phyloP scores from a whole-genome alignment of 1,139 yeast genomes.

The Kodamaea arcana region DNA sequence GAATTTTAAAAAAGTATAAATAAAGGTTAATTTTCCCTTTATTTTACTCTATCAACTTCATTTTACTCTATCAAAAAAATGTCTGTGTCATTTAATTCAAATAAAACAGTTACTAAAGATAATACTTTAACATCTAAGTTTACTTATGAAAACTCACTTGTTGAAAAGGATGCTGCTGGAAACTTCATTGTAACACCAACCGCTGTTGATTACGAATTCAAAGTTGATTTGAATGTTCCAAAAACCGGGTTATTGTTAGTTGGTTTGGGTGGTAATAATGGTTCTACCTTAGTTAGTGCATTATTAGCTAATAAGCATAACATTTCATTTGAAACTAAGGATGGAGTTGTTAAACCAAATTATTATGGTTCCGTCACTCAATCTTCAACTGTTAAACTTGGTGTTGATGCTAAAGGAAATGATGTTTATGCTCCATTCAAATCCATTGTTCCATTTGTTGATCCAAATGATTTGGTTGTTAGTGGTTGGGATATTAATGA shows the following conservation, averaged over 20 bases:
- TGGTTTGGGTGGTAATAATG: slow-evolving; percentile 96
- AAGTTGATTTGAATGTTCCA: slow-evolving; percentile 77
- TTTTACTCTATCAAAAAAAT: slow-evolving; percentile 4
- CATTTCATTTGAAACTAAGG: slow-evolving; percentile 76
- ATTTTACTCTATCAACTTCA: neutral
- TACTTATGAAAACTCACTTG: slow-evolving; percentile 64
- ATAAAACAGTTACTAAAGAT: slow-evolving; percentile 56
- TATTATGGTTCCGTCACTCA: slow-evolving; percentile 97
- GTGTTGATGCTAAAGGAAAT: slow-evolving; percentile 75
- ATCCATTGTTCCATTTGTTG: slow-evolving; percentile 79
- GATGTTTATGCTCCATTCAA: slow-evolving; percentile 94
- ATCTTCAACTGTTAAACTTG: slow-evolving; percentile 84
- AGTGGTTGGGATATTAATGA: slow-evolving; percentile 94
- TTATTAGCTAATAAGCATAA: slow-evolving; percentile 81
- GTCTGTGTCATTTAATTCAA: slow-evolving; percentile 55
- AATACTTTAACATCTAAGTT: slow-evolving; percentile 64
- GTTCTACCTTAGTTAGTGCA: slow-evolving; percentile 85
- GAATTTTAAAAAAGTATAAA: slow-evolving; percentile 16
- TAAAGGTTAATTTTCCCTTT: slow-evolving; percentile 10
- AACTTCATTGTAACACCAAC: slow-evolving; percentile 68
- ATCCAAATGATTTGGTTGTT: slow-evolving; percentile 86
- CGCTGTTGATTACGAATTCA: slow-evolving; percentile 73
- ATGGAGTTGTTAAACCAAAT: slow-evolving; percentile 76
- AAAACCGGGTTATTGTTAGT: slow-evolving; percentile 87
- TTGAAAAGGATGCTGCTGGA: slow-evolving; percentile 49